Evolutionary conservation across 2,329 filamentous ascomycete species (phyloP), one percentile per base, ranked within the genome.

Genomic region (Pezicula neosporulosa): DNA sequence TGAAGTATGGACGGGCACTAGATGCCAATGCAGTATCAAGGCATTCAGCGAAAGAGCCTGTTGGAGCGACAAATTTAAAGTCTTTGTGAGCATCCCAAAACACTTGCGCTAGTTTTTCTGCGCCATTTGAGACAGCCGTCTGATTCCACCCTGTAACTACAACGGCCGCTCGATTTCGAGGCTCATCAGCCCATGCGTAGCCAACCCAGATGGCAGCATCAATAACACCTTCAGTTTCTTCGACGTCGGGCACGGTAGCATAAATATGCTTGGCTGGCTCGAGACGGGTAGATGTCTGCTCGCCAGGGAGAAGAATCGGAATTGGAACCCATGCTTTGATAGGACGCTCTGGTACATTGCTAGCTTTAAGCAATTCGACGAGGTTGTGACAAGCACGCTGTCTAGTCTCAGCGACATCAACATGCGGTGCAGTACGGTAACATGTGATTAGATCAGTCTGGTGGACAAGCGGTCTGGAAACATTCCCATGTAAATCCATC

Each of bases 401-500:
- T 58, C 74, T 77, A 0, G 77, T 81, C 43, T 78, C 76, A 16
- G 66, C 59, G 2, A 69, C 71, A 56, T 81, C 77, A 21, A 77
- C 71, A 56, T 80, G 77, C 1, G 77, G 77, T 12, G 77, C 12
- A 70, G 66, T 24, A 42, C 47, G 50, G 27, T 77, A 80, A 58
- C 77, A 80, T 2, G 77, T 80, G 18, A 80, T 70, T 7, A 80
- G 58, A 56, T 80, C 77, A 3, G 70, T 71, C 65, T 73, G 70
- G 54, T 80, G 75, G 2, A 67, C 76, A 13, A 80, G 65, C 38
- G 70, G 64, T 6, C 69, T 67, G 8, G 76, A 78, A 7, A 81
- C 77, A 55, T 81, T 80, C 3, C 77, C 77, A 58, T 81, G 77
- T 16, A 81, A 65, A 57, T 81, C 77, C 77, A 80, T 80, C 0